These are phyloP conservation scores for Limnanthes douglasii DNA, from an alignment of 345 rosid species.

Conservation along the genomic window DNA sequence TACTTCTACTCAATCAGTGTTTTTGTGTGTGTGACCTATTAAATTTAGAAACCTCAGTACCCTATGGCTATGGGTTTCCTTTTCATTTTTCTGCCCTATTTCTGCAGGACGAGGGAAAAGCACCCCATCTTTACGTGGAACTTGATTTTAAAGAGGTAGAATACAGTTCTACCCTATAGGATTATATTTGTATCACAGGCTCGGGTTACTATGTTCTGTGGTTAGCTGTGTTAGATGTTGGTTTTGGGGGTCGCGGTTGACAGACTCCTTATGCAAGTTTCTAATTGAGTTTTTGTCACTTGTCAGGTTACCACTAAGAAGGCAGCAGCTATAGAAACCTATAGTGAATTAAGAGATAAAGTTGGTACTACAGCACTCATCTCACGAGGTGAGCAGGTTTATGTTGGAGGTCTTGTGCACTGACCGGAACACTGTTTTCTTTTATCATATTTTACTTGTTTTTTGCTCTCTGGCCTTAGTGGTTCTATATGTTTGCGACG, in stretches of 20 bases:
- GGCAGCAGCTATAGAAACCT: conserved; percentile 56
- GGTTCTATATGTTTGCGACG: no score
- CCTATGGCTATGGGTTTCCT: background rate
- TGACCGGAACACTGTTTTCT: no score
- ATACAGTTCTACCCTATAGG: background rate
- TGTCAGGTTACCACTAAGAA: conserved; percentile 76
- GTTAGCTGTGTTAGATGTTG: background rate
- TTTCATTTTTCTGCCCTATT: conserved; percentile 3
- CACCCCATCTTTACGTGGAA: conserved; percentile 76
- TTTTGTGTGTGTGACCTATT: no score
- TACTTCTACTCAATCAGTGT: background rate
- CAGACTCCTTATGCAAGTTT: no score
- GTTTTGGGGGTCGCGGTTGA: no score
- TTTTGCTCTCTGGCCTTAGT: no score
- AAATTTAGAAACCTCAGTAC: background rate
- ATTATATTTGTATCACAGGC: background rate
- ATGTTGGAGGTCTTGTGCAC: no score
- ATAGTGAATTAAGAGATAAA: conserved; percentile 53
- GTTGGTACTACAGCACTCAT: conserved; percentile 57
- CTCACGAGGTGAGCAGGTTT: conserved; percentile 35
- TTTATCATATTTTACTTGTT: conserved; percentile 1
- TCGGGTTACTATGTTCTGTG: background rate
- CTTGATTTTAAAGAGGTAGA: conserved; percentile 90
- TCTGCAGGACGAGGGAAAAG: conserved; percentile 72
- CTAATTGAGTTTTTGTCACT: conserved; percentile 5